Base-by-base conservation (phyloP, 176 grass and related monocot species). In the Carex pumila region DNA sequence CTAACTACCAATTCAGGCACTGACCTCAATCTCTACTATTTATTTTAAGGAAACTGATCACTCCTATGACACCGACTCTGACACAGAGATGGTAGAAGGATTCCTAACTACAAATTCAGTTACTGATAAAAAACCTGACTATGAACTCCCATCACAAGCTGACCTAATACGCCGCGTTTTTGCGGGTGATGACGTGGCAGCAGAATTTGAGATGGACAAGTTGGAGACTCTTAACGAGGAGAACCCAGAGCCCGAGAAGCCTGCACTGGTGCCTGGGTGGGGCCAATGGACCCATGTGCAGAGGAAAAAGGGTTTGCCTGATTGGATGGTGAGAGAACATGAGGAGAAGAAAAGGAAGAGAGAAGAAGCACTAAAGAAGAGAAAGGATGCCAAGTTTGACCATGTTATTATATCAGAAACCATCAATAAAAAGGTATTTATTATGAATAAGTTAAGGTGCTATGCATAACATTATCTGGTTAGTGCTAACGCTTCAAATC, bases 321-420 rank as follows among this genome's bases (percentile, higher is more conserved):
- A 90, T 59, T 99, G 96, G 96, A 99, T 99, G 96, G 64, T 95
- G 56, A 90, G 94, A 88, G 96, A 99, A 69, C 93, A 99, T 81
- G 83, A 95, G 67, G 81, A 86, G 53, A 90, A 90, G 56, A 92
- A 92, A 90, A 90, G 89, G 86, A 95, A 90, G 90, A 99, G 96
- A 68, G 88, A 91, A 84, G 93, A 90, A 65, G 88, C 91, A 31
- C 84, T 99, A 62, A 92, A 95, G 85, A 92, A 86, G 88, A 95
- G 96, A 89, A 95, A 95, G 85, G 96, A 99, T 83, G 90, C 93
- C 4, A 93, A 87, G 54, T 89, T 99, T 50, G 89, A 95, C 59
- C 74, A 99, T 12, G 88, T 95, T 80, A 95, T 99, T 77, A 95
- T 99, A 85, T 99, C 96, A 72, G 93, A 99, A 84, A 88, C 87